These are phyloP conservation scores for Linnemannia exigua DNA, from an alignment of 192 early-diverging fungal species.

Conservation along the genomic window DNA sequence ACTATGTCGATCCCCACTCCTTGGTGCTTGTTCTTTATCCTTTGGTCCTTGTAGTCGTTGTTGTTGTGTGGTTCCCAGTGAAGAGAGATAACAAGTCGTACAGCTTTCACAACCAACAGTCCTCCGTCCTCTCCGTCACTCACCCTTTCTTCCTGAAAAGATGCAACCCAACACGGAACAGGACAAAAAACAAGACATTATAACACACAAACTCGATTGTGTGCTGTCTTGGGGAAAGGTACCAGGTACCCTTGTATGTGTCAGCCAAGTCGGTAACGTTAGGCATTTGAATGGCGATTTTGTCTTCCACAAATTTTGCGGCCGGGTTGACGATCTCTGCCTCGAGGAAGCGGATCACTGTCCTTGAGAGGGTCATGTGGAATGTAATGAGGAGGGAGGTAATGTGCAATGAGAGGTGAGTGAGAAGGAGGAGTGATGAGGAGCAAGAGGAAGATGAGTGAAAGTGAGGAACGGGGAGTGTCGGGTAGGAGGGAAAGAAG, in stretches of 20 bases:
- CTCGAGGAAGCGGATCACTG: conserved; percentile 37
- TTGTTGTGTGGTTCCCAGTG: not conserved
- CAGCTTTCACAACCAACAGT: not conserved
- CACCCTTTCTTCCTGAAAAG: conserved; percentile 55
- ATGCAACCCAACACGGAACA: conserved; percentile 36
- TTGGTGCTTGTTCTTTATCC: not conserved
- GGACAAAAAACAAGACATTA: conserved; percentile 51
- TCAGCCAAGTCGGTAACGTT: conserved; percentile 50
- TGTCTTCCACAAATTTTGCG: conserved; percentile 41
- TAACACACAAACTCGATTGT: conserved; percentile 59
- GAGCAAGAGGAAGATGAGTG: not conserved
- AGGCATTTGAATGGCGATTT: conserved; percentile 46
- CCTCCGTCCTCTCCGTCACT: conserved; percentile 43
- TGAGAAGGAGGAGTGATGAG: not conserved
- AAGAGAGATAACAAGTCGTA: not conserved
- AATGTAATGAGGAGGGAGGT: no score
- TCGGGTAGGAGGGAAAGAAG: not conserved
- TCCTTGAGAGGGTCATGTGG: conserved; percentile 22
- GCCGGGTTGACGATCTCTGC: conserved; percentile 37
- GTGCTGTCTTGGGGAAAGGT: conserved; percentile 51
- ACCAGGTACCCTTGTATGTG: conserved; percentile 58
- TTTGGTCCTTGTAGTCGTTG: not conserved
- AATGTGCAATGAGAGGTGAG: not conserved
- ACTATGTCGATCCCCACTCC: not conserved
- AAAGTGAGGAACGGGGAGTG: not conserved